Evolutionary conservation across 2,329 filamentous ascomycete genomes (phyloP), one percentile per base, ranked within the genome.

Genomic region (Xylaria arbuscula): DNA sequence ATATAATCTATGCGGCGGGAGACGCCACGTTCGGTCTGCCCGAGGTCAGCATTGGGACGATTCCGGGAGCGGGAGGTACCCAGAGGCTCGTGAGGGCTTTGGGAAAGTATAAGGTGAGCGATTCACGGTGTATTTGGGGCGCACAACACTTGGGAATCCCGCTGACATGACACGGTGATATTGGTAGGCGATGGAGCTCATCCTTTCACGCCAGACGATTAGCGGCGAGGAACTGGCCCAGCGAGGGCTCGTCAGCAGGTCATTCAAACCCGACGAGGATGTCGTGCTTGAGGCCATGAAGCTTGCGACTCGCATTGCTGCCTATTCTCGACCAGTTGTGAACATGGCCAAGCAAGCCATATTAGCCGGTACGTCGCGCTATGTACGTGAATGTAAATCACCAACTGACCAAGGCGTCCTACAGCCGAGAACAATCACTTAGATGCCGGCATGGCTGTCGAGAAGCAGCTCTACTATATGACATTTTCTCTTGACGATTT

Each of bases 11-110:
- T 84, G 94, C 92, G 81, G 93, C 92, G 1, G 86, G 90, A 45
- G 88, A 83, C 17, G 94, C 95, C 68, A 94, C 92, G 74, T 97
- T 98, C 78, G 96, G 95, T 28, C 94, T 98, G 82, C 95, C 95
- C 0, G 96, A 98, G 84, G 93, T 98, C 82, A 97, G 95, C 83
- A 86, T 98, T 8, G 95, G 96, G 17, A 91, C 92, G 2, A 93
- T 98, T 64, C 96, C 95, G 0, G 95, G 96, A 2, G 95, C 92
- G 0, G 95, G 95, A 22, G 95, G 95, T 10, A 93, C 90, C 64
- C 96, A 98, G 63, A 73, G 80, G 22, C 72, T 82, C 22, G 75
- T 78, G 2, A 74, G 74, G 38, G 76, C 75, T 1, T 51, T 82
- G 48, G 80, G 80, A 9, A 81, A 81, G 72, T 73, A 77, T 58